Conservation (phyloP, 305 asterid species). For the Fraxinus ornus region DNA sequence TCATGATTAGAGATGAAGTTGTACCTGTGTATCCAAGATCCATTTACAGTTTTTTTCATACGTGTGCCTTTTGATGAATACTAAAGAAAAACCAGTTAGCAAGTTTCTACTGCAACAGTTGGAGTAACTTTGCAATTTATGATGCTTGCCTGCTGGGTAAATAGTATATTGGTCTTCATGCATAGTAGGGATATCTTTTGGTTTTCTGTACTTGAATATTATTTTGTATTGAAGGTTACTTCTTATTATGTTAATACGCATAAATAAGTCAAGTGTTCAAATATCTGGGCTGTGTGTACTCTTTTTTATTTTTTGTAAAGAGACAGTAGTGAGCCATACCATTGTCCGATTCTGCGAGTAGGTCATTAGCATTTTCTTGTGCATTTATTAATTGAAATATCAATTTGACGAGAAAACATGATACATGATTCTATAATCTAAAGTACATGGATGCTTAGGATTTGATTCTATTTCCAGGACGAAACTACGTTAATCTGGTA, state of each 20-base stretch:
- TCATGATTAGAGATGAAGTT: not conserved
- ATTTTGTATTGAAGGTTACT: not conserved
- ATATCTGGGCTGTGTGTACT: not conserved
- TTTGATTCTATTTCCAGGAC: conserved; percentile 54
- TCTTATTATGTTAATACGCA: not conserved
- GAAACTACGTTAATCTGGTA: conserved; percentile 84
- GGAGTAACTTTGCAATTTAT: not conserved
- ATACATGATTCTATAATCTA: not conserved
- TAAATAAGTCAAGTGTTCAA: not conserved
- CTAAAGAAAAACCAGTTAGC: not conserved
- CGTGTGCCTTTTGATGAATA: not conserved
- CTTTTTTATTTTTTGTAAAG: not conserved
- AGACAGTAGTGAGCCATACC: not conserved
- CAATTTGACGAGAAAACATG: not conserved
- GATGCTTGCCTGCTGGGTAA: not conserved
- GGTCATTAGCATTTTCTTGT: not conserved
- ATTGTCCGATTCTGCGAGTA: not conserved
- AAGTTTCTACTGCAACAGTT: not conserved
- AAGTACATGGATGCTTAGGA: conserved; percentile 7
- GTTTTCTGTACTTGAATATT: not conserved
- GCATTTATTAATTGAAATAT: not conserved
- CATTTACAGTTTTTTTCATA: not conserved
- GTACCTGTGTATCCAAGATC: not conserved
- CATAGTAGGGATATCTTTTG: not conserved
- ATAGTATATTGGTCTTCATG: not conserved